Conservation (phyloP, 495 filamentous ascomycete genomes). For the Thozetella sp. region DNA sequence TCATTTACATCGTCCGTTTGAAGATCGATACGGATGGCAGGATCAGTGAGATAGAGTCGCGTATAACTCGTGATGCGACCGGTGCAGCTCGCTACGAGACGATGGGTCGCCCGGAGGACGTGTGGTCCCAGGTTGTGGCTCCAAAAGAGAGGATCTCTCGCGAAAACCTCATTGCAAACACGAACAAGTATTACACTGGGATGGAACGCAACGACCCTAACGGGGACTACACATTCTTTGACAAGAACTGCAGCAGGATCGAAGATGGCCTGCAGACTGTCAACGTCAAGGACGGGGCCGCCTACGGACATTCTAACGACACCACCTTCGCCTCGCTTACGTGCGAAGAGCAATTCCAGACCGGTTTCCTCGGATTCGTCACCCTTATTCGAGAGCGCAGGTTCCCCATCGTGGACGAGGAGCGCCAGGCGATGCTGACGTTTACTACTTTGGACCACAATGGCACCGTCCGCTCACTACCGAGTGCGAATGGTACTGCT, state of each 20-base stretch:
- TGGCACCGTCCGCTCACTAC: slow-evolving; percentile 20
- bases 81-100: slow-evolving; percentile 16
- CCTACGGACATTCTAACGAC: slow-evolving; percentile 24
- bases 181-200: slow-evolving; percentile 22
- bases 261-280: slow-evolving; percentile 23
- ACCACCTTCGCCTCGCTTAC: slow-evolving; percentile 19
- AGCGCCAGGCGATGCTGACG: slow-evolving; percentile 22
- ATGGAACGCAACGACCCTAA: slow-evolving; percentile 23
- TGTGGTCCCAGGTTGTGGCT: slow-evolving; percentile 19
- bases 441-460: slow-evolving; percentile 26
- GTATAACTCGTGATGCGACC: slow-evolving; percentile 17
- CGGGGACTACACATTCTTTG: slow-evolving; percentile 23
- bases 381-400: slow-evolving; percentile 22
- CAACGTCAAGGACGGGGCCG: slow-evolving; percentile 17
- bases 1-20: slow-evolving; percentile 19
- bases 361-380: slow-evolving; percentile 24
- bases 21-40: slow-evolving; percentile 22
- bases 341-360: slow-evolving; percentile 25
- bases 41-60: slow-evolving; percentile 22
- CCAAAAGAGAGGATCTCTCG: slow-evolving; percentile 16
- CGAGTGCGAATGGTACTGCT: slow-evolving; percentile 19
- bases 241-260: slow-evolving; percentile 22
- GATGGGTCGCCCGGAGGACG: slow-evolving; percentile 15
- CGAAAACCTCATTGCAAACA: slow-evolving; percentile 15
- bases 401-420: slow-evolving; percentile 21